Evolutionary conservation across 2,329 filamentous ascomycete genomes (phyloP), one percentile per base, ranked within the genome.

Genomic region (Aspergillus piperis): DNA sequence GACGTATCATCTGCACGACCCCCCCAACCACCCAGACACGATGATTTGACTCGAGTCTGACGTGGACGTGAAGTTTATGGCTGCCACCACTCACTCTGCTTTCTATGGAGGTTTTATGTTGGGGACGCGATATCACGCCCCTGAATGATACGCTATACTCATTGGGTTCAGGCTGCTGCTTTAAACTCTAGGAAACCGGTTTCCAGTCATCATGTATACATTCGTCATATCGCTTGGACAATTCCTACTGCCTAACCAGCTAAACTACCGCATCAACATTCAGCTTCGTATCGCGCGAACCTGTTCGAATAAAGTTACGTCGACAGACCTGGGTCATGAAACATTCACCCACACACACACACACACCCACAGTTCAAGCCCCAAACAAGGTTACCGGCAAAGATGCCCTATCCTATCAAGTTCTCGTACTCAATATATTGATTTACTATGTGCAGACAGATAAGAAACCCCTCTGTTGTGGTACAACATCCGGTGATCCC

Each of bases 1-100:
- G 44, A 55, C 53, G 25, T 47, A 55, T 55, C 53, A 55, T 23
- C 53, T 36, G 52, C 53, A 47, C n/a, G 30, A 27, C 25, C 7
- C 11, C 11, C 50, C 52, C 52, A 54, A 42, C 53, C 25, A 55
- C 53, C 41, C 23, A 44, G 23, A 44, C 2, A 11, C 21, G 7
- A 15, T 27, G n/a, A 19, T 21, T n/a, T 30, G 23, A 30, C 13
- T 25, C 19, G 39, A 19, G 32, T 39, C 50, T 21, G 41, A 44
- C 17, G 41, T 44, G 41, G 41, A 42, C n/a, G 39, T n/a, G 17
- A 42, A 42, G n/a, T 19, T 19, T 17, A 42, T 42, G 32, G 11
- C 32, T 19, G 39, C 39, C 39, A 27, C 25, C 25, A 27, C 25
- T 27, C 25, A 27, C 25, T 27, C n/a, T 42, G 8, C 39, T 13